Conservation (phyloP, 108 stramenopile genomes). For the Nitzschia sp. region DNA sequence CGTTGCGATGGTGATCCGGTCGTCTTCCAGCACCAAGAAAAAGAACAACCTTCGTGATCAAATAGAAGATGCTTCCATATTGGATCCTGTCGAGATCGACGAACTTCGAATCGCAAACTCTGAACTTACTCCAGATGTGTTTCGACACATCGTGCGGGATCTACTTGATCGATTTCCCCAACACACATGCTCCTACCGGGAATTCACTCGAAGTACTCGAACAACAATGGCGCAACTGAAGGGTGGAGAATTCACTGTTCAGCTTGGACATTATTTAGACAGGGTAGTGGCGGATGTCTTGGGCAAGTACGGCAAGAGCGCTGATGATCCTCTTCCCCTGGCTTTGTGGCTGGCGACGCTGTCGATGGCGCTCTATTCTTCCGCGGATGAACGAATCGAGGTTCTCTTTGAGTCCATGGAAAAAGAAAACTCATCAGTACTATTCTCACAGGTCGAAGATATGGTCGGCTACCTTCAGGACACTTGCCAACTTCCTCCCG, state of each 20-base stretch:
- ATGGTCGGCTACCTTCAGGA: slow-evolving; percentile 79
- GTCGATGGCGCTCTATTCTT: slow-evolving; percentile 62
- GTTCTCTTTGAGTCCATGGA: slow-evolving; percentile 56
- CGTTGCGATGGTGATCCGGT: slow-evolving; percentile 60
- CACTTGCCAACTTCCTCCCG: slow-evolving; percentile 78
- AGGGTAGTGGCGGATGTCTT: slow-evolving; percentile 62
- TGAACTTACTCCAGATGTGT: slow-evolving; percentile 58
- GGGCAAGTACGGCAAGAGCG: slow-evolving; percentile 28
- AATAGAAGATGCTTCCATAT: slow-evolving; percentile 51
- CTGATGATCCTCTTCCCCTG: slow-evolving; percentile 30
- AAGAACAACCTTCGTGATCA: slow-evolving; percentile 58
- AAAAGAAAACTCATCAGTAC: slow-evolving; percentile 21
- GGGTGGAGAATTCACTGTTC: slow-evolving; percentile 74
- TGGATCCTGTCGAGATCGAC: slow-evolving; percentile 87
- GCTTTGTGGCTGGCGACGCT: slow-evolving; percentile 61
- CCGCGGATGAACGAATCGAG: slow-evolving; percentile 63
- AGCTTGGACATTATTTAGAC: slow-evolving; percentile 84
- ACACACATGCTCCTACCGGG: slow-evolving; percentile 52
- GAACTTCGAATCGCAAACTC: slow-evolving; percentile 79
- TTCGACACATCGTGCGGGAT: slow-evolving; percentile 47
- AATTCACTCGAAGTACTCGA: slow-evolving; percentile 57
- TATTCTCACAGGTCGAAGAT: slow-evolving; percentile 38
- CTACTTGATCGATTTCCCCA: slow-evolving; percentile 32
- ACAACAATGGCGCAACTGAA: slow-evolving; percentile 43
- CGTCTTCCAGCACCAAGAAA: slow-evolving; percentile 59